These are phyloP conservation scores for Hippophae rhamnoides DNA, from an alignment of 306 rosid genomes.

Conservation along the genomic window DNA sequence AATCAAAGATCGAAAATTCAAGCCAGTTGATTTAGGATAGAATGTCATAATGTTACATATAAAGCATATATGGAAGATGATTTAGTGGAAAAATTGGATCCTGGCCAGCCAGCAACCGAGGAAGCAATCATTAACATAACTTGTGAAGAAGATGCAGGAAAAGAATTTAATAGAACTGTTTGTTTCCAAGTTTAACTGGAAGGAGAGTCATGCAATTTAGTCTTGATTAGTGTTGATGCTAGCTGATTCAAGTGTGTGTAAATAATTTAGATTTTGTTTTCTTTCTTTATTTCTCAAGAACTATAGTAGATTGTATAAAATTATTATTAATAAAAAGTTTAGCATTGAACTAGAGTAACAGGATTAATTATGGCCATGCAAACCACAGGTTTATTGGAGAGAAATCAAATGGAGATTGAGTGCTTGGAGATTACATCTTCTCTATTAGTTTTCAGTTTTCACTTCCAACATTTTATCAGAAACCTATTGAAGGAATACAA, in stretches of 20 bases:
- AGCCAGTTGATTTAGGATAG: too few species aligned
- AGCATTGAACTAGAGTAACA: not conserved
- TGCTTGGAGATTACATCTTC: slow-evolving; percentile 10
- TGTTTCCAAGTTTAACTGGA: slow-evolving; percentile 15
- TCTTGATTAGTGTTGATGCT: slow-evolving; percentile 3
- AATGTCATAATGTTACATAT: too few species aligned
- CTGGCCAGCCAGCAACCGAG: too few species aligned
- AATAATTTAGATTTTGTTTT: not conserved
- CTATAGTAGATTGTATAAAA: not conserved
- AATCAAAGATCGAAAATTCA: too few species aligned
- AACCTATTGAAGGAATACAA: too few species aligned
- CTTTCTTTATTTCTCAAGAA: not conserved
- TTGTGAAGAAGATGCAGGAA: too few species aligned
- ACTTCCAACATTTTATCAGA: too few species aligned
- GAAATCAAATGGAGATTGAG: slow-evolving; percentile 15
- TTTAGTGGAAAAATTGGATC: too few species aligned
- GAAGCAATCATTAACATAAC: too few species aligned
- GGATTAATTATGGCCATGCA: slow-evolving; percentile 13
- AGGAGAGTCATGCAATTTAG: slow-evolving; percentile 10
- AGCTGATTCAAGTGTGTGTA: slow-evolving; percentile 16
- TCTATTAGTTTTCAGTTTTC: not conserved
- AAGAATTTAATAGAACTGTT: not conserved
- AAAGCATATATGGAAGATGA: too few species aligned
- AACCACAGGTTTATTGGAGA: slow-evolving; percentile 35
- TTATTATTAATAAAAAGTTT: not conserved